Conservation (phyloP, 257 asterid species). For the Craterostigma plantagineum region DNA sequence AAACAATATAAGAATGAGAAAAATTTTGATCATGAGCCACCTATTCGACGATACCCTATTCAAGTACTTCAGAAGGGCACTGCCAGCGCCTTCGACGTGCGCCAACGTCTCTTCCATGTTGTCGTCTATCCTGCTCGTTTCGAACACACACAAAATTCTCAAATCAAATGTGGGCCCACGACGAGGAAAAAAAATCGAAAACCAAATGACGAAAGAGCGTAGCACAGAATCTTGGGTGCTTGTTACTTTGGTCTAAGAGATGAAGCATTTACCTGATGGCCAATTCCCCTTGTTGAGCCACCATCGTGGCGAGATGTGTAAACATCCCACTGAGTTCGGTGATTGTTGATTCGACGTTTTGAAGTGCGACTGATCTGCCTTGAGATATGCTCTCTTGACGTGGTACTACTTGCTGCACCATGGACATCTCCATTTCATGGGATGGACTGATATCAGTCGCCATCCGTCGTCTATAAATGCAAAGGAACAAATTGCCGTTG, state of each 20-base stretch:
- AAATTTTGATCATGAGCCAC: constrained; percentile 69
- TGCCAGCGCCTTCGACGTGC: constrained; percentile 70
- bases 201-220: not conserved
- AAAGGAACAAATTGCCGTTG: no score
- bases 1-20: constrained; percentile 47
- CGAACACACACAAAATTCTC: not conserved
- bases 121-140: constrained; percentile 57
- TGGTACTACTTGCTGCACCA: constrained; percentile 64
- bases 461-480: constrained; percentile 30
- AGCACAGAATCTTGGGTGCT: no score
- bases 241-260: not conserved
- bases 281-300: constrained; percentile 78
- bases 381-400: constrained; percentile 54
- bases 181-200: not conserved
- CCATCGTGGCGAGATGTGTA: constrained; percentile 86
- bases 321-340: constrained; percentile 69
- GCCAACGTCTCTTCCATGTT: constrained; percentile 66
- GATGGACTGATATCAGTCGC: constrained; percentile 31
- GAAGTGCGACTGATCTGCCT: constrained; percentile 60
- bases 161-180: no score
- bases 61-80: constrained; percentile 51
- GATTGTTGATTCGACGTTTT: constrained; percentile 77
- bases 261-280: constrained; percentile 39
- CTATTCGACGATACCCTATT: constrained; percentile 59
- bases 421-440: constrained; percentile 42